Base-by-base conservation (phyloP, 2,329 filamentous ascomycete species). In the Diplodia sapinea region DNA sequence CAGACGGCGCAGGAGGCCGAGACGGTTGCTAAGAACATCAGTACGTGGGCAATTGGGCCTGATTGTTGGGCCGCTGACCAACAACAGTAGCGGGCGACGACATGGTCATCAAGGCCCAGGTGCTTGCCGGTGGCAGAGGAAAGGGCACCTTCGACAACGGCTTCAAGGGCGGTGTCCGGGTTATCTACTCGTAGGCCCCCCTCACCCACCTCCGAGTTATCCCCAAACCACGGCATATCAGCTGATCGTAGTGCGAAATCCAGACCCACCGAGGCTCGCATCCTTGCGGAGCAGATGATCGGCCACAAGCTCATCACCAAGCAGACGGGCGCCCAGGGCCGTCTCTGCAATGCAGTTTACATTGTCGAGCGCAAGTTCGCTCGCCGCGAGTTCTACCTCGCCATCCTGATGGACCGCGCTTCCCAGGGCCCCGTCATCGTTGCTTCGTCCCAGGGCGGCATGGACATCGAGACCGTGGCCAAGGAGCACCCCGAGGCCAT, bases 331-430 rank as follows among this genome's bases (percentile, higher is more conserved):
- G 92, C 94, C 74, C 88, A 83, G 75, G 95, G 95, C 79, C 93
- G 95, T 81, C 88, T 96, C 80, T 99, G 95, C 88, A 98, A 92
- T 83, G 88, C 94, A 71, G 95, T 99, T 79, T 98, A 96, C 86
- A 98, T 99, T 80, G 96, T 94, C 84, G 95, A 99, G 88, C 94
- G 95, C 87, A 99, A 99, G 87, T 99, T 97, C 79, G 95, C 95
- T 75, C 93, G 95, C 74, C 91, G 95, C 79, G 95, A 99, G 84
- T 99, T 99, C 86, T 99, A 99, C 86, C 90, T 99, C 69, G 95
- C 95, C 77, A 91, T 99, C 77, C 90, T 99, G 76, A 98, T 99
- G 95, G 95, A 99, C 86, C 93, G 95, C 78, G 88, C 86, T 73
- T 90, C 91, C 63, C 95, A 98, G 84, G 86, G 88, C 72, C 95